phyloP scores from a whole-genome alignment of 768 basidiomycete genomes.

The Hygrophoropsis aurantiaca region DNA sequence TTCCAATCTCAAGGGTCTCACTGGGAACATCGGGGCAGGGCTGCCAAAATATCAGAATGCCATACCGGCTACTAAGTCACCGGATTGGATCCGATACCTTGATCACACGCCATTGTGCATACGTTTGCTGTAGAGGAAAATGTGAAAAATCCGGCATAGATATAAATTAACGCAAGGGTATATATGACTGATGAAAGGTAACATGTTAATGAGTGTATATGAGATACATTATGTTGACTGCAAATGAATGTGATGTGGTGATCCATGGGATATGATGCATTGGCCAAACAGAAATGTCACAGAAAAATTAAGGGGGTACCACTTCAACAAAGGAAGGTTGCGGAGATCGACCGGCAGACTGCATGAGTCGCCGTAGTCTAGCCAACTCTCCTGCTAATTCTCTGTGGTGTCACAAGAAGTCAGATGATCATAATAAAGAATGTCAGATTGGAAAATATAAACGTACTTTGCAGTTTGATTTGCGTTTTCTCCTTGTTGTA shows the following conservation, averaged over 20 bases:
- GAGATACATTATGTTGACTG: constrained; percentile 29
- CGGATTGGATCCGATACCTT: too few relatives aligned
- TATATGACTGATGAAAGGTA: constrained; percentile 8
- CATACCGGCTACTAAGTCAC: too few relatives aligned
- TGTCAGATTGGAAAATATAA: not conserved
- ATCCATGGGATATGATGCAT: too few relatives aligned
- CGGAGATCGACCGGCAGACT: constrained; percentile 42
- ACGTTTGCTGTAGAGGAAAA: too few relatives aligned
- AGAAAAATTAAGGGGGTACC: too few relatives aligned
- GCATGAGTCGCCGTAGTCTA: constrained; percentile 74
- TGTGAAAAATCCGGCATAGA: too few relatives aligned
- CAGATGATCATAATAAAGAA: not conserved
- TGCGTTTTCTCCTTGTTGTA: constrained; percentile 56
- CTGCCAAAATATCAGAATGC: too few relatives aligned
- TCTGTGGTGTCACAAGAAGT: too few relatives aligned
- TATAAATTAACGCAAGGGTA: too few relatives aligned
- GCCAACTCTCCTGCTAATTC: constrained; percentile 62
- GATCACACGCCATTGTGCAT: too few relatives aligned
- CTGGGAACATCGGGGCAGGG: constrained; percentile 27
- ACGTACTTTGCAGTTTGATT: constrained; percentile 63
- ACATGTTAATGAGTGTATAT: constrained; percentile 25
- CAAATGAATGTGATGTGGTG: not conserved
- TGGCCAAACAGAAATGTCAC: too few relatives aligned
- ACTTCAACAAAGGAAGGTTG: constrained; percentile 11
- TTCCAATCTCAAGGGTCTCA: constrained; percentile 17